Evolutionary conservation across 441 rosid species (phyloP).

Genomic region (Mallotus japonicus): DNA sequence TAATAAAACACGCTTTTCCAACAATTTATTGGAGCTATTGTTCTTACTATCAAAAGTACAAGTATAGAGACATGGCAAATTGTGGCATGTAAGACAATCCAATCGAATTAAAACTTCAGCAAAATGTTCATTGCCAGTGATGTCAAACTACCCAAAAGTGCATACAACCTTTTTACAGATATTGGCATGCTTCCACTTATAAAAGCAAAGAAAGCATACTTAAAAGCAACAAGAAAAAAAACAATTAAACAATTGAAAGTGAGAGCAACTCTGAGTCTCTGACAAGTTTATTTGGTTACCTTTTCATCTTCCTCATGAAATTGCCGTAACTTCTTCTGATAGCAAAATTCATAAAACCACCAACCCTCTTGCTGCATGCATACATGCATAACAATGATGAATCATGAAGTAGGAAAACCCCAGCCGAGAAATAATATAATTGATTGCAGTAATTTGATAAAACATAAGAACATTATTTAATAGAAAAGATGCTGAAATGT

Average conservation of each 20-base stretch:
- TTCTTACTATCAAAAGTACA: not conserved
- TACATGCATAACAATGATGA: not conserved
- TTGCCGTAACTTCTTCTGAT: slow-evolving; percentile 51
- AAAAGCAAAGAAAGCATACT: too few relatives aligned
- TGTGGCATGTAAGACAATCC: not conserved
- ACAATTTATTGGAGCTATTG: not conserved
- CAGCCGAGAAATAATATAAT: not conserved
- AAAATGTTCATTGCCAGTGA: not conserved
- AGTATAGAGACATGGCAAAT: not conserved
- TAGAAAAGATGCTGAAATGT: not conserved
- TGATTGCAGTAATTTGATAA: not conserved
- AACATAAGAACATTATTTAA: not conserved
- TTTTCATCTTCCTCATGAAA: slow-evolving; percentile 66
- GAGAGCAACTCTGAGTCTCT: not conserved
- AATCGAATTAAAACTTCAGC: too few relatives aligned
- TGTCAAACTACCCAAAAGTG: not conserved
- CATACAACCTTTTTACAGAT: too few relatives aligned
- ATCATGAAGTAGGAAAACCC: not conserved
- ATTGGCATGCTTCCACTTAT: too few relatives aligned
- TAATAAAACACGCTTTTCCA: not conserved
- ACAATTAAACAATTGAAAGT: not conserved
- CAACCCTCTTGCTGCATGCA: slow-evolving; percentile 90
- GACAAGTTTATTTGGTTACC: slow-evolving; percentile 37
- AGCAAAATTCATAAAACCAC: slow-evolving; percentile 97
- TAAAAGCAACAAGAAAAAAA: slow-evolving; percentile 10